Evolutionary conservation across 345 rosid species (phyloP), one percentile per base, ranked within the genome.

Genomic region (Melastoma malabathricum): DNA sequence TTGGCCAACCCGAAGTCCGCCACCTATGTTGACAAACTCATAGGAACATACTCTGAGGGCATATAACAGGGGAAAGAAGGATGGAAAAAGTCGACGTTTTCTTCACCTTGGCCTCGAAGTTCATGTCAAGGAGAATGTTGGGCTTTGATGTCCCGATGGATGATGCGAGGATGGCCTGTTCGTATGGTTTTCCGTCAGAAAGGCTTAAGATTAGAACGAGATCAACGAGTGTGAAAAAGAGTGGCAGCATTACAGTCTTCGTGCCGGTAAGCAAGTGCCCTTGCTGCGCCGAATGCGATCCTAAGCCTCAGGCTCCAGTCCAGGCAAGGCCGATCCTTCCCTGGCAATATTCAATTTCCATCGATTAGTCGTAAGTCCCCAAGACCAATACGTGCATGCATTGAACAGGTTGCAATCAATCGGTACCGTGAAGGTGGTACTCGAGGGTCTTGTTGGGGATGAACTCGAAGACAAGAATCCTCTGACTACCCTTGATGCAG

Each of bases 1-100:
- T 80, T 90, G n/a, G 98, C 98, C 67, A 90, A 65, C 34, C 98
- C 94, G 51, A 90, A 90, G 74, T 86, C 98, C 14, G 96, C 77
- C 67, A 86, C 94, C 96, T 86, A 71, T 43, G 41, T 47, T 1
- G 54, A 44, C n/a, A 22, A 34, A 34, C 12, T 12, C 10, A 1
- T 9, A 10, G 15, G 10, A 18, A 3, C 3, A 13, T 0, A 17
- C 15, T 0, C 13, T 3, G 39, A 4, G 10, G 15, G 2, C 1
- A 10, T n/a, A 29, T 29, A 20, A 31, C 13, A 25, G 23, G 7
- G 15, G 17, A 0, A 20, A 57, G 47, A 13, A 47, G 23, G 9
- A 19, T 1, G 41, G 41, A 7, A 12, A 7, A 12, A 7, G 6
- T 6, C 12, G 41, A 34, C 2, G 12, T 5, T 34, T n/a, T 17